Conservation (phyloP, 805 yeast genomes). For the Barnettozyma sp. region DNA sequence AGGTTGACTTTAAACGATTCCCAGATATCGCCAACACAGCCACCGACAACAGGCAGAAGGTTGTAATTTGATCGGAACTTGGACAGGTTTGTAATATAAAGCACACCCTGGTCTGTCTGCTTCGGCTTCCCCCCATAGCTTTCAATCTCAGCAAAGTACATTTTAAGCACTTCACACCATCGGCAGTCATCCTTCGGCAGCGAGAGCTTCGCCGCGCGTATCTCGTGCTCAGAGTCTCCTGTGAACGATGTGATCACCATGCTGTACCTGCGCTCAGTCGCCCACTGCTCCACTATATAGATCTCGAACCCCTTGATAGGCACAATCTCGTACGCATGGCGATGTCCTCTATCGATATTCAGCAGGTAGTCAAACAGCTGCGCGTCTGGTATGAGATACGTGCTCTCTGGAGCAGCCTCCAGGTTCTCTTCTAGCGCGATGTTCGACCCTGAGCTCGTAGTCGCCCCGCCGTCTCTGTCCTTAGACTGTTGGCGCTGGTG, state of each 20-base stretch:
- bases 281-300: conserved; percentile 95
- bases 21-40: conserved; percentile 43
- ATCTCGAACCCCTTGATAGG: conserved; percentile 72
- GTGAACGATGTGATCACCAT: conserved; percentile 76
- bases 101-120: conserved; percentile 47
- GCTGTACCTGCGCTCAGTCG: conserved; percentile 58
- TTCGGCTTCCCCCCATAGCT: conserved; percentile 67
- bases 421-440: no score
- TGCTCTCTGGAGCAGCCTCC: no score
- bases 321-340: conserved; percentile 40
- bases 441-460: neutral
- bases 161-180: conserved; percentile 40
- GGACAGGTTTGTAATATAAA: conserved; percentile 80
- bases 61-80: conserved; percentile 70
- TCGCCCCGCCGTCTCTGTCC: neutral
- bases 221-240: conserved; percentile 64
- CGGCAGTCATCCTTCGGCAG: conserved; percentile 29
- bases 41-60: conserved; percentile 61
- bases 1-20: conserved; percentile 61
- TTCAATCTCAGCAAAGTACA: conserved; percentile 58
- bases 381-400: conserved; percentile 47
- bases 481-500: neutral
- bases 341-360: conserved; percentile 22
- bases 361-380: conserved; percentile 43
- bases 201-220: conserved; percentile 55